Evolutionary conservation across 2,329 filamentous ascomycete species (phyloP), one percentile per base, ranked within the genome.

Genomic region (Esteya vermicola): DNA sequence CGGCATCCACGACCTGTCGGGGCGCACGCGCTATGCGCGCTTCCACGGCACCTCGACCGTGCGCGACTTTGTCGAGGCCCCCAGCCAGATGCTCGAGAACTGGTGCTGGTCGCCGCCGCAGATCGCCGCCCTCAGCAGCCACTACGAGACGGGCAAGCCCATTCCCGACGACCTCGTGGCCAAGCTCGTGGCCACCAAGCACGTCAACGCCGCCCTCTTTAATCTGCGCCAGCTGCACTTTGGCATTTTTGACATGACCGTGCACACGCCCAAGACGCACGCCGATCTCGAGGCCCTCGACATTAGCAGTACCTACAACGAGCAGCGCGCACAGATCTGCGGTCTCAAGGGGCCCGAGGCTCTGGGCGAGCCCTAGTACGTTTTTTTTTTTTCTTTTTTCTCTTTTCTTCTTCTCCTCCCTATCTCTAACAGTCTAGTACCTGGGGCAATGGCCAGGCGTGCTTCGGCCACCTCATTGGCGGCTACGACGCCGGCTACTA

Each of bases 401-500:
- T 26, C 9, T 32, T 9, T 12, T 7, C 12, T 4, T 25, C 21
- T 18, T 33, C 22, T n/a, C 36, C 10, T 45, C 42, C 8, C 16
- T 18, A 14, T 33, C 10, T 40, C 22, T 21, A 33, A 33, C 30
- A 12, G 13, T 18, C 36, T 44, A 74, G 70, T 54, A 67, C 68
- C 44, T 86, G 81, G 81, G 83, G 81, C 31, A 72, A 86, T 50
- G 81, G 83, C 12, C 75, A 88, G 52, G 81, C 82, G 6, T 85
- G 78, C 0, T 88, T 91, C 52, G 82, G 83, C 14, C 84, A 91
- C 58, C 66, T 89, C 47, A 83, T 89, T 44, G 82, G 82, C 39
- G 84, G 84, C 2, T 91, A 91, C 52, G 84, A 89, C 57, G 83
- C 84, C 23, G 82, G 83, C 33, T 89, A 89, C 62, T 91, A 91